Evolutionary conservation across 2,329 filamentous ascomycete genomes (phyloP), one percentile per base, ranked within the genome.

Genomic region (Claviceps sorghi): DNA sequence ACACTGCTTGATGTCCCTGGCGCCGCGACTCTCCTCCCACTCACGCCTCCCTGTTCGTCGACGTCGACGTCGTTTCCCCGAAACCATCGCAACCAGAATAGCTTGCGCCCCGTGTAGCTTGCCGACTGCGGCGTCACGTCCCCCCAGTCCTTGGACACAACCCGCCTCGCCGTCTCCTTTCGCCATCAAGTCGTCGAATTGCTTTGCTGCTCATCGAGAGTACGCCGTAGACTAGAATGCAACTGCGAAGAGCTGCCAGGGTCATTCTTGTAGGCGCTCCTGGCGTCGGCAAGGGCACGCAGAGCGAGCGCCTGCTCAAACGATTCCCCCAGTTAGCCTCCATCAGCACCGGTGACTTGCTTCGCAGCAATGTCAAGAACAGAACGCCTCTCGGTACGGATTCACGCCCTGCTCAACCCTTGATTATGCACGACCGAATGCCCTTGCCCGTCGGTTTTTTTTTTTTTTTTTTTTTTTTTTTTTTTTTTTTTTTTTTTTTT

Each of bases 241-340:
- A 80, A 71, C 79, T 94, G 63, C 78, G 77, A 58, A 83, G 78
- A 70, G 91, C 93, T 53, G 93, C 93, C 52, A 86, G 93, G 57
- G 84, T 97, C 57, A 97, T 98, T 64, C 81, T 98, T 59, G 81
- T 98, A 61, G 93, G 93, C 61, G 90, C 91, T 50, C 93, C 93
- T n/a, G 90, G 90, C 54, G 93, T 95, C 53, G 93, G 93, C 57
- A 98, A 98, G 69, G 93, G 91, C 57, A 98, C 93, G 3, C 93
- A 98, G 72, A 88, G 88, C 50, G 87, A 95, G 67, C 82, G 93
- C 56, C 75, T 98, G 56, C 82, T 97, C 59, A 75, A 83, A 60
- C 82, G 86, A 59, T 98, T 93, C 65, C 88, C 90, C 3, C 86
- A 96, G 64, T 75, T 98, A 47, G 85, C 88, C 51, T 84, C 89